These are phyloP conservation scores for Debaryomyces psychrophilus DNA, from an alignment of 1,139 yeast species.

Conservation along the genomic window DNA sequence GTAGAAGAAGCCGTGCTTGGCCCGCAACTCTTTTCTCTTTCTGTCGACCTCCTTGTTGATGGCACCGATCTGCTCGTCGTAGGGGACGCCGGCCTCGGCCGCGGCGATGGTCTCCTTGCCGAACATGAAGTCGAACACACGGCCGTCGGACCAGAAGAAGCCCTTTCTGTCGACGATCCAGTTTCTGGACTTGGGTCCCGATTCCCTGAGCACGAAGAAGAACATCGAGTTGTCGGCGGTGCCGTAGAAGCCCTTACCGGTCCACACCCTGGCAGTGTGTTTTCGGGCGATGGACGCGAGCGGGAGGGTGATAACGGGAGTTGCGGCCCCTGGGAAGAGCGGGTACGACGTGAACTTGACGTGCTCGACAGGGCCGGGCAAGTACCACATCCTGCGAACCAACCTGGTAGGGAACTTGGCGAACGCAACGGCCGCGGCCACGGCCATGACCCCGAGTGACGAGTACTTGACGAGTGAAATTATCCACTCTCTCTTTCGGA, in stretches of 20 bases:
- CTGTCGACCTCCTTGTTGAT: slow-evolving; percentile 42
- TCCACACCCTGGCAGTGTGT: slow-evolving; percentile 70
- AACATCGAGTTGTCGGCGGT: slow-evolving; percentile 76
- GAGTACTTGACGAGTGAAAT: slow-evolving; percentile 34
- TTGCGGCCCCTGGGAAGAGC: slow-evolving; percentile 70
- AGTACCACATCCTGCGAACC: slow-evolving; percentile 73
- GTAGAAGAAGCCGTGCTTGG: slow-evolving; percentile 45
- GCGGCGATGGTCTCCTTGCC: slow-evolving; percentile 77
- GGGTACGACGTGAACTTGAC: slow-evolving; percentile 75
- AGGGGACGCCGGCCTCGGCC: slow-evolving; percentile 76
- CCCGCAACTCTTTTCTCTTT: slow-evolving; percentile 41
- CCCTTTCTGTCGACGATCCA: slow-evolving; percentile 87
- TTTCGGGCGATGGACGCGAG: slow-evolving; percentile 57
- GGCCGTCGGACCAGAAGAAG: slow-evolving; percentile 88
- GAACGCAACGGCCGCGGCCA: slow-evolving; percentile 49
- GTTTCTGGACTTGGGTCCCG: slow-evolving; percentile 47
- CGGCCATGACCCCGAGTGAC: slow-evolving; percentile 40
- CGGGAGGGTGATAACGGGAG: slow-evolving; percentile 75
- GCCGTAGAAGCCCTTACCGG: slow-evolving; percentile 86
- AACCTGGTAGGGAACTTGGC: slow-evolving; percentile 64
- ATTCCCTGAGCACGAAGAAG: slow-evolving; percentile 70
- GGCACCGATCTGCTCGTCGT: slow-evolving; percentile 57
- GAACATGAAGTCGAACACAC: slow-evolving; percentile 77
- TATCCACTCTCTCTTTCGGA: slow-evolving; percentile 44
- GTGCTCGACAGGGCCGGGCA: slow-evolving; percentile 61